A percentile compares a stretch with the other conserved stretches of the same genome.
Evolutionary conservation across 192 early-diverging fungal species (phyloP).

Genomic region (Backusella tarrabulga): DNA sequence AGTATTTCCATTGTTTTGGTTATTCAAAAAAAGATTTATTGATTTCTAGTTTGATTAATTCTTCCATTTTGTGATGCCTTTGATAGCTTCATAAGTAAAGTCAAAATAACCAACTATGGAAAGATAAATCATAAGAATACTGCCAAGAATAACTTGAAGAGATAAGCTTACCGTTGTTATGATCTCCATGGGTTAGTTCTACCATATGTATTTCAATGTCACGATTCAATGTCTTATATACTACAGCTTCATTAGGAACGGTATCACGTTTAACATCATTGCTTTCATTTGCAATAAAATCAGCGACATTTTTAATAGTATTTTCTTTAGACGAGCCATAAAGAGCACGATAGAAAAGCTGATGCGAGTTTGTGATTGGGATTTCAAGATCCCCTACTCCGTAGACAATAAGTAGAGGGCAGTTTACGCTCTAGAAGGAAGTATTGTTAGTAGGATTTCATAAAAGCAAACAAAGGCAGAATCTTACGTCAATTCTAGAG

Average conservation of each 20-base stretch:
- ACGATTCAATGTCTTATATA: slow-evolving; percentile 4
- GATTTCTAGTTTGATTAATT: background rate
- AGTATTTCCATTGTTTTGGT: background rate
- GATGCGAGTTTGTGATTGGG: slow-evolving; percentile 26
- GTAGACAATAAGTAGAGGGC: slow-evolving; percentile 29
- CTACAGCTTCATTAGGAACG: slow-evolving; percentile 24
- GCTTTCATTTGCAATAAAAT: background rate
- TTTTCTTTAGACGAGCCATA: slow-evolving; percentile 5
- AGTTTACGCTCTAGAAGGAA: slow-evolving; percentile 22
- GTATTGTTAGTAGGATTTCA: background rate
- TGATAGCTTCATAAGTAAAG: slow-evolving; percentile 25
- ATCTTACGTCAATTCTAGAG: slow-evolving; percentile 30
- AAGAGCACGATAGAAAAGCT: slow-evolving; percentile 31
- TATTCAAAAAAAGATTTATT: background rate
- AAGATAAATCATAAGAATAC: background rate
- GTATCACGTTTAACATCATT: background rate
- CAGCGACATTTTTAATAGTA: background rate
- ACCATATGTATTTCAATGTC: slow-evolving; percentile 1
- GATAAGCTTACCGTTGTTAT: slow-evolving; percentile 35
- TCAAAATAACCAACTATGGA: slow-evolving; percentile 36
- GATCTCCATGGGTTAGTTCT: slow-evolving; percentile 24
- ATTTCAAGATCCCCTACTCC: slow-evolving; percentile 34
- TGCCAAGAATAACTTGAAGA: background rate
- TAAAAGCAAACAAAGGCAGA: background rate
- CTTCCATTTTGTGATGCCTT: slow-evolving; percentile 10